A percentile compares a stretch with the other conserved stretches of the same genome.
Evolutionary conservation across 441 rosid genomes (phyloP).

Genomic region (Kokia cookei): DNA sequence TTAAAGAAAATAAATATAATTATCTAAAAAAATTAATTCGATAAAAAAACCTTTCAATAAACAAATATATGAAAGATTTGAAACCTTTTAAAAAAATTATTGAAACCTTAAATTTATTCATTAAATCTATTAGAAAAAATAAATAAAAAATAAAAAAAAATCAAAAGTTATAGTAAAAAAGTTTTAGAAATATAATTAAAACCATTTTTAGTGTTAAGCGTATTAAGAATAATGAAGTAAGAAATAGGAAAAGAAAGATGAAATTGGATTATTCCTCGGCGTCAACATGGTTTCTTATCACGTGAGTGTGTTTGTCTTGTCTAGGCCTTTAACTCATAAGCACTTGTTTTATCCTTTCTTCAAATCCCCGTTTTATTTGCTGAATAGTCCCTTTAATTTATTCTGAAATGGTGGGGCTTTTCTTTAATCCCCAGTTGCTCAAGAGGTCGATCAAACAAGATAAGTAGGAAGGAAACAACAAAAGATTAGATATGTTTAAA

Average conservation of each 20-base stretch:
- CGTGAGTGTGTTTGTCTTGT: conserved; percentile 54
- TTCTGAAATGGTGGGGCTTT: neutral
- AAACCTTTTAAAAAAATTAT: too few species aligned
- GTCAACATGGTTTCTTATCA: conserved; percentile 49
- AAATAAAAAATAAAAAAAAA: too few species aligned
- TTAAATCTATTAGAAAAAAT: too few species aligned
- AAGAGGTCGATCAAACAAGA: neutral
- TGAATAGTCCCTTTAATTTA: neutral
- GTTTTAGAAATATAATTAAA: neutral
- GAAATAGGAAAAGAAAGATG: conserved; percentile 8
- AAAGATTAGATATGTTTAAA: neutral
- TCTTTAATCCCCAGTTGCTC: conserved; percentile 6
- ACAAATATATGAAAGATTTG: too few species aligned
- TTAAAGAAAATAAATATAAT: too few species aligned
- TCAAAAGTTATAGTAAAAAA: too few species aligned
- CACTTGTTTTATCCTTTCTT: conserved; percentile 13
- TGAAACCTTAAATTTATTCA: too few species aligned
- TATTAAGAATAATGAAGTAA: neutral
- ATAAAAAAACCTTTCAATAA: too few species aligned
- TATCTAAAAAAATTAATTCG: too few species aligned
- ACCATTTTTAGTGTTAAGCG: neutral
- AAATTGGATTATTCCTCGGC: conserved; percentile 45
- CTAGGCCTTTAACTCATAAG: conserved; percentile 25
- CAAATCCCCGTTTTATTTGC: conserved; percentile 3
- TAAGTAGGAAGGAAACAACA: too few species aligned